Base-by-base conservation (phyloP, 192 early-diverging fungal species). In the Diversispora eburnea region DNA sequence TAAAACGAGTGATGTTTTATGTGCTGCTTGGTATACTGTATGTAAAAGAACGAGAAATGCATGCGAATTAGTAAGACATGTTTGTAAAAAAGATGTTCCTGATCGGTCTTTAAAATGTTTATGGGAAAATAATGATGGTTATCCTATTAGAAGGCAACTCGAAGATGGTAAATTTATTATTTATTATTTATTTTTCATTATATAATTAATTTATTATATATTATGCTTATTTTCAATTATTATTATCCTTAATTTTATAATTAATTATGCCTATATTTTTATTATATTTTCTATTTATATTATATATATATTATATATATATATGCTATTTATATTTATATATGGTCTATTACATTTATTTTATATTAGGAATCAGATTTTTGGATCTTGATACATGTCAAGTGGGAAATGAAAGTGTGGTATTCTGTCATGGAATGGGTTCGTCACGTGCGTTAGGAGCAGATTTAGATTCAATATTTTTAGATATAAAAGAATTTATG, bases 61-160 rank as follows among this genome's bases (percentile, higher is more conserved):
- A 5, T 82, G 81, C 46, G 57, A 63, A 4, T 20, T 79, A 15
- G 79, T 74, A 74, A 74, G 76, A 0, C 67, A 71, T 8, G 72
- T 76, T 39, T 82, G 81, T 43, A 15, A 57, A 51, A 70, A 62
- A 42, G 56, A 74, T 1, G 41, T 78, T 17, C 80, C 80, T 3
- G 58, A 72, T 8, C 75, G 75, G 77, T 57, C 73, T 7, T 17
- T 81, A 7, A 42, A n/a, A 3, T 82, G 81, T 49, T 66, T 82
- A 5, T 82, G 78, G 78, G 78, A 82, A 33, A 82, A 82, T 58
- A 78, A 82, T 59, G 73, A 76, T 20, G 75, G 59, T 17, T 74
- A 79, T 52, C 41, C 70, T 20, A 67, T 82, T 25, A 4, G 59
- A 17, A 78, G 74, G 22, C 81, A 82, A 59, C 57, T 82, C 4